These are phyloP conservation scores for Magnusiomyces tetraspermus DNA, from an alignment of 1,139 yeast genomes.

Conservation along the genomic window DNA sequence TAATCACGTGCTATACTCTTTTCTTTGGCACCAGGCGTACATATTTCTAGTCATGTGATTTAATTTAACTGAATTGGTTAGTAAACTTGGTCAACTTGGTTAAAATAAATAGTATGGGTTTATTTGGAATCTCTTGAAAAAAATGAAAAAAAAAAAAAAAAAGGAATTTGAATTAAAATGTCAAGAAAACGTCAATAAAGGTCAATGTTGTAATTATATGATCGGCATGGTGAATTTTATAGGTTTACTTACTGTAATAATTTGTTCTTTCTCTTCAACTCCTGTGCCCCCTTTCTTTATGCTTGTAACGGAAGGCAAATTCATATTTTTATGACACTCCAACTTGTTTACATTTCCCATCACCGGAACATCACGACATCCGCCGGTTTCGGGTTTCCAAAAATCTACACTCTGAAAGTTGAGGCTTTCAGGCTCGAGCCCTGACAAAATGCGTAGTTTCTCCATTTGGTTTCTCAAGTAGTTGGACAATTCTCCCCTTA, in stretches of 20 bases:
- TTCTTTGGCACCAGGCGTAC: no score
- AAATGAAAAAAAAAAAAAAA: neutral
- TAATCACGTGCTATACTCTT: neutral
- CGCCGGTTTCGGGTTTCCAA: no score
- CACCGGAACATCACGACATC: constrained; percentile 15
- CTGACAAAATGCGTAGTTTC: constrained; percentile 45
- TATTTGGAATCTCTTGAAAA: neutral
- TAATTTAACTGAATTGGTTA: neutral
- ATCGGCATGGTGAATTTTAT: no score
- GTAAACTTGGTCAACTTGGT: neutral
- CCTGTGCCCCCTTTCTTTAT: no score
- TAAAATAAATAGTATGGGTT: neutral
- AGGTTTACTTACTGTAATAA: neutral
- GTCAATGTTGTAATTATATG: no score
- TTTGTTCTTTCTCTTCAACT: constrained; percentile 1
- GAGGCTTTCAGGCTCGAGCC: constrained; percentile 34
- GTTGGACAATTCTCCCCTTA: constrained; percentile 65
- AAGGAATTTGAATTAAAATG: no score
- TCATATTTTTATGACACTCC: constrained; percentile 12
- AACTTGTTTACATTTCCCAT: constrained; percentile 15
- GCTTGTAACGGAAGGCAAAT: no score
- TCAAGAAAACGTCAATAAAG: no score
- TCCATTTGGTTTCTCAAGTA: constrained; percentile 58
- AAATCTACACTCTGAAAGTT: no score
- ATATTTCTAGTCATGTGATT: neutral